A percentile compares a stretch with the other conserved stretches of the same genome.
Evolutionary conservation across 176 grass and related monocot species (phyloP).

Genomic region (Otatea glauca): DNA sequence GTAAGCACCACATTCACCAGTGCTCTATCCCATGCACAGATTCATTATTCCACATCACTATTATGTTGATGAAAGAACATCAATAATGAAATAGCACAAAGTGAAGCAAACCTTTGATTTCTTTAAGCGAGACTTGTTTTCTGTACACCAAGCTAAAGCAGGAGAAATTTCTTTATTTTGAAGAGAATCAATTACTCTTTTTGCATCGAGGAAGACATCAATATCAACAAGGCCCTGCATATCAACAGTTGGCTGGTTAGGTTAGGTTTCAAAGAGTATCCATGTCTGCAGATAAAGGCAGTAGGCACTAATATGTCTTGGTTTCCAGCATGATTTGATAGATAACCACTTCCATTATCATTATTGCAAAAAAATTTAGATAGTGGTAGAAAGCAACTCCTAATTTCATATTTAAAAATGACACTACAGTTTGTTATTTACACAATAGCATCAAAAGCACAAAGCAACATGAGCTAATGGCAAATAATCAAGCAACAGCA

Average conservation of each 20-base stretch:
- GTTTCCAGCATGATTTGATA: neutral
- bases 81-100: neutral
- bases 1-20: neutral
- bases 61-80: neutral
- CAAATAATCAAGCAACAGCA: constrained; percentile 9
- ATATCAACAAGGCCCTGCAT: constrained; percentile 88
- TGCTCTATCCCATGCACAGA: neutral
- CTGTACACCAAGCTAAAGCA: constrained; percentile 94
- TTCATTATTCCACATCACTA: constrained; percentile 17
- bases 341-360: neutral
- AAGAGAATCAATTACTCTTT: constrained; percentile 93
- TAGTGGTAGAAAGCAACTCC: neutral
- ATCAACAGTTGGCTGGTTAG: constrained; percentile 43
- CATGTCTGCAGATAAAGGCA: neutral
- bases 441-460: neutral
- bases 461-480: constrained; percentile 19
- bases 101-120: constrained; percentile 81
- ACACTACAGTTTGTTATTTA: neutral
- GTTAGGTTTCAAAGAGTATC: constrained; percentile 21
- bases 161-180: constrained; percentile 79
- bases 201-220: constrained; percentile 85
- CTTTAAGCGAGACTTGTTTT: constrained; percentile 97
- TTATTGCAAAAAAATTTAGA: constrained; percentile 25
- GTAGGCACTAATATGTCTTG: neutral
- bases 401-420: neutral